These are phyloP conservation scores for Striga hermonthica DNA, from an alignment of 305 asterid genomes.

Conservation along the genomic window DNA sequence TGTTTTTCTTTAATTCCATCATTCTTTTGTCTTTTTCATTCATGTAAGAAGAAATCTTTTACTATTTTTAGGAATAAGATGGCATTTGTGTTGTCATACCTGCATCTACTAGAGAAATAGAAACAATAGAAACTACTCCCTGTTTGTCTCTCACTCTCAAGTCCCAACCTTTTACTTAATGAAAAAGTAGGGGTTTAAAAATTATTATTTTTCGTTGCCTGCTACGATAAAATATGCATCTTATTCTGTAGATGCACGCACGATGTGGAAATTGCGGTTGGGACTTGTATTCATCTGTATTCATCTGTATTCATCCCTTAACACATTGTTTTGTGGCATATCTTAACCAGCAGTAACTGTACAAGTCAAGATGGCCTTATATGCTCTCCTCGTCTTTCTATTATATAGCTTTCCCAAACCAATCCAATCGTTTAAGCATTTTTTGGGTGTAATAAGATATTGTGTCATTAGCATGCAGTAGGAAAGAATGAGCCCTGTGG, in stretches of 20 bases:
- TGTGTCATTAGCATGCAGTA: slow-evolving; percentile 6
- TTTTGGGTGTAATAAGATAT: neutral
- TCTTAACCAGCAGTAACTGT: neutral
- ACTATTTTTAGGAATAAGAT: slow-evolving; percentile 4
- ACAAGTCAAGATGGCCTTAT: neutral
- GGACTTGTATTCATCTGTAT: no score
- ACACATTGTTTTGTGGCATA: neutral
- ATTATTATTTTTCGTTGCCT: neutral
- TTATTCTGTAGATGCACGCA: no score
- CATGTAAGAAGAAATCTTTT: slow-evolving; percentile 15
- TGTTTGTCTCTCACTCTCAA: no score
- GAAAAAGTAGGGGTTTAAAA: slow-evolving; percentile 4
- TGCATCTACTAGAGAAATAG: slow-evolving; percentile 17
- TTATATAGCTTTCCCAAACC: slow-evolving; percentile 8
- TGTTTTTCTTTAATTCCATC: neutral
- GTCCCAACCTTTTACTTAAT: slow-evolving; percentile 18
- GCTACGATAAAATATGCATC: neutral
- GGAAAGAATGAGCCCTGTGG: neutral
- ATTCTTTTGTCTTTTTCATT: slow-evolving; percentile 1
- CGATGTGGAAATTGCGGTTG: no score
- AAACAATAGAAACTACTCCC: no score
- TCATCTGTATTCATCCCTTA: no score
- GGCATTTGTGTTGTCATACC: slow-evolving; percentile 16
- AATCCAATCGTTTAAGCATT: slow-evolving; percentile 6
- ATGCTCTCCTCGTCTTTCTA: neutral